Conservation (phyloP, 345 rosid genomes). For the Xanthoceras sorbifolium region DNA sequence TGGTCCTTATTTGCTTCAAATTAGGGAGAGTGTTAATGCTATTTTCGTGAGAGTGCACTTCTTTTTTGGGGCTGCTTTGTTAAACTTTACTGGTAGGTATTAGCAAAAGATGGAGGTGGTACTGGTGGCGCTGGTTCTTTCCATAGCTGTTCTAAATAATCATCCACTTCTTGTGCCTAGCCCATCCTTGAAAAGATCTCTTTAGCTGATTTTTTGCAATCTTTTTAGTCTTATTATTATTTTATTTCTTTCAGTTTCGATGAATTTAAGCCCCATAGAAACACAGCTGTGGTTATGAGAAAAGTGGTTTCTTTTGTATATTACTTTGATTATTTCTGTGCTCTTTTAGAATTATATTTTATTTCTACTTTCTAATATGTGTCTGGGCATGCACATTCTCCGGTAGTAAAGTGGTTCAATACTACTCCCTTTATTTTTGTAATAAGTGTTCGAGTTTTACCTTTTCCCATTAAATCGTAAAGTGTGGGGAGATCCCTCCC, state of each 20-base stretch:
- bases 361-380: background rate
- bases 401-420: too few species aligned
- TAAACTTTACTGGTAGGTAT: background rate
- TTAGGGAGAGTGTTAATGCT: background rate
- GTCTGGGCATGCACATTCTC: too few species aligned
- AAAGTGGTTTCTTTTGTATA: background rate
- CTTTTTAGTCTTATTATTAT: background rate
- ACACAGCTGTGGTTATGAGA: background rate
- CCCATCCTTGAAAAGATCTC: background rate
- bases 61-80: background rate
- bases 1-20: constrained; percentile 6
- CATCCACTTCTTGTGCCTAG: background rate
- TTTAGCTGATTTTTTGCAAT: background rate
- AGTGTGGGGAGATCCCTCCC: too few species aligned
- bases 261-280: background rate
- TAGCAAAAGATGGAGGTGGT: background rate
- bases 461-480: too few species aligned
- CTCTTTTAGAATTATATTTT: background rate
- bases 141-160: background rate
- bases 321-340: background rate
- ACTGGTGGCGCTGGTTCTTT: background rate
- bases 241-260: constrained; percentile 5
- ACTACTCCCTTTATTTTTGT: too few species aligned
- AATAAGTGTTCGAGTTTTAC: too few species aligned
- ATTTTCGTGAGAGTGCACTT: background rate